Conservation (phyloP, 495 filamentous ascomycete species). For the Tuber umbilicatum region DNA sequence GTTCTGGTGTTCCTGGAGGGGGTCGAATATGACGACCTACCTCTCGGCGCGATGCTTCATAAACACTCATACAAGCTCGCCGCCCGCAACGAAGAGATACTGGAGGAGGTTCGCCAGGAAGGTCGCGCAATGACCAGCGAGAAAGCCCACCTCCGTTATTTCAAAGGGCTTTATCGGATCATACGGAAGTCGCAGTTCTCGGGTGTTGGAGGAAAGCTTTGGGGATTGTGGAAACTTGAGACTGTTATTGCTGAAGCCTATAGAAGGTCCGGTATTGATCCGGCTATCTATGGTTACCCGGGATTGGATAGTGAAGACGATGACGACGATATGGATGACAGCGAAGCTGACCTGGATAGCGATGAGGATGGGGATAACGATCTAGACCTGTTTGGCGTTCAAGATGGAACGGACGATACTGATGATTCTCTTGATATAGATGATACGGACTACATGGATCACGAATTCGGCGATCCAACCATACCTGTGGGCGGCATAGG, state of each 20-base stretch:
- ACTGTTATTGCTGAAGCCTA: background rate
- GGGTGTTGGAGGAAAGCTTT: conserved; percentile 1
- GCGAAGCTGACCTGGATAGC: background rate
- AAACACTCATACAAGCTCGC: conserved; percentile 3
- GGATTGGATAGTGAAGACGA: background rate
- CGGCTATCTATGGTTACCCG: background rate
- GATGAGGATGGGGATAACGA: background rate
- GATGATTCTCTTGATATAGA: background rate
- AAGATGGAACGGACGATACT: background rate
- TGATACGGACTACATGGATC: background rate
- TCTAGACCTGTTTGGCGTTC: background rate
- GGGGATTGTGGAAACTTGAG: background rate
- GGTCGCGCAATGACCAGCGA: background rate
- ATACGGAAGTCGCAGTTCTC: conserved; percentile 3
- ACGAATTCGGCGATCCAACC: background rate
- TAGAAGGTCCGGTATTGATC: conserved; percentile 1
- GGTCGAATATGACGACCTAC: background rate
- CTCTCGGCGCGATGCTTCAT: background rate
- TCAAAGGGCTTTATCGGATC: background rate
- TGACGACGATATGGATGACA: background rate
- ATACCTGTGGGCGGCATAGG: background rate
- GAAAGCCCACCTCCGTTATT: background rate
- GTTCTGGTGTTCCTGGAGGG: background rate
- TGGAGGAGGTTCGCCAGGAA: background rate
- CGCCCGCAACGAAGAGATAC: background rate